Evolutionary conservation across 495 filamentous ascomycete genomes (phyloP).

Genomic region (Tuber umbilicatum): DNA sequence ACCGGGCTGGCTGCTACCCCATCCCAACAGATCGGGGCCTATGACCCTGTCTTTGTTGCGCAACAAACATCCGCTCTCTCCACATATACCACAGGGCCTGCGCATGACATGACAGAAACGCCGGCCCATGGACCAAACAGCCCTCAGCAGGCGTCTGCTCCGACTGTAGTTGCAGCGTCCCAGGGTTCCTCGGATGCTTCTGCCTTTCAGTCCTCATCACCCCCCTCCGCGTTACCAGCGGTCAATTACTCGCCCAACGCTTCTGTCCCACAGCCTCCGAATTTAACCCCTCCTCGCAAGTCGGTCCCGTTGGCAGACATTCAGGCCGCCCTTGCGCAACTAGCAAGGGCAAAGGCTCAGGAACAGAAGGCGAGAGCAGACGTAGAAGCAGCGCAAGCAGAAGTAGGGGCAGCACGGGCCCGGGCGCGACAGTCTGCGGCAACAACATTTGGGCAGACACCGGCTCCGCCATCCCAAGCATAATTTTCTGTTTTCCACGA

Average conservation of each 20-base stretch:
- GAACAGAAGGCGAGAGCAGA: conserved; percentile 13
- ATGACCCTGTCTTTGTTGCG: not conserved
- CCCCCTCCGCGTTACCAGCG: not conserved
- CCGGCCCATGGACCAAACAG: not conserved
- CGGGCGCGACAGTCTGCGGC: conserved; percentile 16
- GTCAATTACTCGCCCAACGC: not conserved
- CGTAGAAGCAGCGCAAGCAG: conserved; percentile 20
- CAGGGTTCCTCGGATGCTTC: conserved; percentile 6
- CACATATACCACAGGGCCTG: not conserved
- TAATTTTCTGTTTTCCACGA: conserved; percentile 6
- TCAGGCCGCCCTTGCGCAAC: conserved; percentile 27
- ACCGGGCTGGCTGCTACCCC: not conserved
- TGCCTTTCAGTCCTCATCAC: conserved; percentile 6
- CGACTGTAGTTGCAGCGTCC: not conserved
- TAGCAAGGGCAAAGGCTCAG: conserved; percentile 24
- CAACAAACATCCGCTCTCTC: not conserved
- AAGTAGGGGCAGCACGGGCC: conserved; percentile 25
- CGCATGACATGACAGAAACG: not conserved
- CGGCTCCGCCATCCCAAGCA: conserved; percentile 21
- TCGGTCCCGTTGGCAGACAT: conserved; percentile 31
- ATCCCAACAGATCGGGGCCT: not conserved
- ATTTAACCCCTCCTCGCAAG: conserved; percentile 20
- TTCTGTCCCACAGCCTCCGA: conserved; percentile 1
- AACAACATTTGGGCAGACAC: not conserved
- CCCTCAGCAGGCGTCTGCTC: not conserved